phyloP scores from a whole-genome alignment of 2,329 filamentous ascomycete species.

The Aspergillus quadricinctus region DNA sequence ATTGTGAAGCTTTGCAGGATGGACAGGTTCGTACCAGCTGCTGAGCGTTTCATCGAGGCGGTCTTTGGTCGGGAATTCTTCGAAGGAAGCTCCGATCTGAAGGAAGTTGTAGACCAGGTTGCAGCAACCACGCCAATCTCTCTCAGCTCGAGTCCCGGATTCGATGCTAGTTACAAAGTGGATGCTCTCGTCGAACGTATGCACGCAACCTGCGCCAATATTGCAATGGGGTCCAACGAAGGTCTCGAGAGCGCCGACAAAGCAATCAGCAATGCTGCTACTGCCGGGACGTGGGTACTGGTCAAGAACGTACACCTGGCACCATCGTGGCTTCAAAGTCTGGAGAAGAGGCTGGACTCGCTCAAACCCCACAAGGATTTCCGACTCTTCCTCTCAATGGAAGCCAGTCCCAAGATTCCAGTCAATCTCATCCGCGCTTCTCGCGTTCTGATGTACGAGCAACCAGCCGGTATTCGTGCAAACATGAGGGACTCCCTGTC shows the following conservation, averaged over 20 bases:
- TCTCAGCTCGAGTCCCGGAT: constrained; percentile 89
- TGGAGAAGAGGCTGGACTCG: constrained; percentile 94
- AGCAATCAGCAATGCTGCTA: constrained; percentile 86
- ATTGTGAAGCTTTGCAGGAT: constrained; percentile 93
- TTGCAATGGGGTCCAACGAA: constrained; percentile 98
- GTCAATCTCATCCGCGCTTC: constrained; percentile 92
- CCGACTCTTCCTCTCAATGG: constrained; percentile 95
- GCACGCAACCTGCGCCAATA: constrained; percentile 82
- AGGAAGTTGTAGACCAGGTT: constrained; percentile 78
- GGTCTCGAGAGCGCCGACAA: constrained; percentile 89
- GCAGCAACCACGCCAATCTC: constrained; percentile 81
- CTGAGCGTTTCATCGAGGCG: constrained; percentile 80
- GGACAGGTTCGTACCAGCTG: constrained; percentile 88
- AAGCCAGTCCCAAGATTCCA: constrained; percentile 92
- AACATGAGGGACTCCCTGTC: constrained; percentile 98
- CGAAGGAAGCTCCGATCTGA: constrained; percentile 79
- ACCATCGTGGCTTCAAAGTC: constrained; percentile 90
- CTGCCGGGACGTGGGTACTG: constrained; percentile 90
- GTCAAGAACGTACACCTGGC: constrained; percentile 99
- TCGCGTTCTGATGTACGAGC: constrained; percentile 94
- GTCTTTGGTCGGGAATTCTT: constrained; percentile 83
- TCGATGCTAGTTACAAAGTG: constrained; percentile 98
- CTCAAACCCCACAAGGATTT: constrained; percentile 93
- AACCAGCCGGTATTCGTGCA: constrained; percentile 89
- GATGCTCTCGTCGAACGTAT: constrained; percentile 86